Conservation (phyloP, 495 filamentous ascomycete species). For the Hypoxylon intermedium region DNA sequence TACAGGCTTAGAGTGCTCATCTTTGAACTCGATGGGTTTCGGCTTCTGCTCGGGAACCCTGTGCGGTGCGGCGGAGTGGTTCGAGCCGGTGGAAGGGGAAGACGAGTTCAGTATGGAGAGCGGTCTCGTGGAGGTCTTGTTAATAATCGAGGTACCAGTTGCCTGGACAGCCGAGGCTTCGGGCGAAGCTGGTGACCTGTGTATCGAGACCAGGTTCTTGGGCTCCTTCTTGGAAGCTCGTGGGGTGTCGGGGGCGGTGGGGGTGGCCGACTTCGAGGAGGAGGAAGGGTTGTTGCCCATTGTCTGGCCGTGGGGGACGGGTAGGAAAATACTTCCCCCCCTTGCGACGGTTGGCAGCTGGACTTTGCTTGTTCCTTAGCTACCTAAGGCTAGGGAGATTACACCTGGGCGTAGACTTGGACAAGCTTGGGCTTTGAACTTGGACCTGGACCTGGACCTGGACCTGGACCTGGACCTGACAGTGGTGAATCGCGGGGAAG, state of each 20-base stretch:
- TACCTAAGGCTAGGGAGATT: neutral
- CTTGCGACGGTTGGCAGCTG: neutral
- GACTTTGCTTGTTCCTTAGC: conserved; percentile 23
- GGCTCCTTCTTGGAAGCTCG: conserved; percentile 43
- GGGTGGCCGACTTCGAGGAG: conserved; percentile 43
- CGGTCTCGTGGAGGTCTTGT: conserved; percentile 49
- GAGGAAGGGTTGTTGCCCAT: conserved; percentile 56
- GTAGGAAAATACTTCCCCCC: conserved; percentile 27
- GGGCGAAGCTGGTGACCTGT: conserved; percentile 57
- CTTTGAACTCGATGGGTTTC: conserved; percentile 48
- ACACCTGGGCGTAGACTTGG: neutral
- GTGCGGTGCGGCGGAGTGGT: conserved; percentile 29
- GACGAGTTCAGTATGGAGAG: conserved; percentile 51
- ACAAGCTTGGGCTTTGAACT: too few relatives aligned
- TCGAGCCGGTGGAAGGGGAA: conserved; percentile 41
- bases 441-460: too few relatives aligned
- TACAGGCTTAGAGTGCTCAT: conserved; percentile 57
- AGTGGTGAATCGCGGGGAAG: conserved; percentile 34
- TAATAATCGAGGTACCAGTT: conserved; percentile 56
- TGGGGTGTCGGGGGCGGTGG: conserved; percentile 47
- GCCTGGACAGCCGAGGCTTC: conserved; percentile 62
- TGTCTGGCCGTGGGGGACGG: conserved; percentile 34
- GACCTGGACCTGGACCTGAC: conserved; percentile 10
- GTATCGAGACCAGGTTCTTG: conserved; percentile 43
- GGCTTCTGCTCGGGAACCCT: conserved; percentile 41